Base-by-base conservation (phyloP, 306 rosid species). In the Acacia melanoxylon region DNA sequence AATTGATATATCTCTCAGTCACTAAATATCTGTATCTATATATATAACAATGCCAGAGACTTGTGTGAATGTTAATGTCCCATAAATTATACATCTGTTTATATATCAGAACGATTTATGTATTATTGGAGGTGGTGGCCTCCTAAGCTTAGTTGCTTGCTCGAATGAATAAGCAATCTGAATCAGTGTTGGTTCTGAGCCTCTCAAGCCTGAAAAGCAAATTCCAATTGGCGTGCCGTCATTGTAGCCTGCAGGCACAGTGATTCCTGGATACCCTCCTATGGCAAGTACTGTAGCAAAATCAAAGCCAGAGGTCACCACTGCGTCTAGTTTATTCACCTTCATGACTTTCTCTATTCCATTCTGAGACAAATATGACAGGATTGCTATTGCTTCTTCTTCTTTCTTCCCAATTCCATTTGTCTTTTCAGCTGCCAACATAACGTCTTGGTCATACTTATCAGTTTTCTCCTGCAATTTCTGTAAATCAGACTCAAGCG, bases 261-360 rank as follows among this genome's bases (percentile, higher is more conserved):
- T 81, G n/a, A 94, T 63, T 83, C 89, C 94, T 0, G 98, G 98
- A 67, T 88, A 82, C 6, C 95, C 94, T 67, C 97, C 98, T 20
- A 74, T 82, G 2, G 89, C 93, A 15, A 94, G 93, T 29, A 89
- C 78, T 1, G 25, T 6, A 72, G 81, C 49, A 52, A 86, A 77
- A 22, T 0, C 0, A 10, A 52, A 2, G 72, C 79, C 69, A 19
- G 91, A 88, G 42, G 63, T 79, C 75, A 88, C 93, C 86, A 91
- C 79, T 0, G 91, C 91, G 77, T 90, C 89, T 72, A 88, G 88
- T 62, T 88, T 61, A 22, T 82, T 79, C 66, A 4, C 41, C 68
- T 3, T 76, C 86, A 86, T 82, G 14, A 79, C 59, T 75, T 88
- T 86, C 86, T 68, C 85, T 63, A 84, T 84, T 1, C 91, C 88